Conservation (phyloP, 495 filamentous ascomycete species). For the Lepraria neglecta region DNA sequence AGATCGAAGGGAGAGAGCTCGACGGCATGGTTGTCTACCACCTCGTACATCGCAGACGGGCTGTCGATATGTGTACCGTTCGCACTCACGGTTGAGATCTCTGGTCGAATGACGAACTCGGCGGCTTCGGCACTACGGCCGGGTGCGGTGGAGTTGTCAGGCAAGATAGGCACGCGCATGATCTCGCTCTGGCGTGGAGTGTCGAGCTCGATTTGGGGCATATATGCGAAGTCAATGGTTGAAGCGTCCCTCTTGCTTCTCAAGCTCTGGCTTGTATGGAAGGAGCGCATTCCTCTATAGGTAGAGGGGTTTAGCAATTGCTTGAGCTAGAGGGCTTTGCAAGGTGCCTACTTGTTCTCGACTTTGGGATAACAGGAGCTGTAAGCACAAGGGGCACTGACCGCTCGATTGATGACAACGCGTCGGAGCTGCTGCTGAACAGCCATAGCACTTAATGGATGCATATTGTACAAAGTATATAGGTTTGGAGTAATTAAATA, state of each 20-base stretch:
- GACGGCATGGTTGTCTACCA: conserved; percentile 50
- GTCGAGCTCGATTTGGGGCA: conserved; percentile 48
- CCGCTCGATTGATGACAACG: conserved; percentile 7
- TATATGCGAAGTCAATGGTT: conserved; percentile 58
- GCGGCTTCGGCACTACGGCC: conserved; percentile 20
- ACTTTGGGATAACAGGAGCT: conserved; percentile 12
- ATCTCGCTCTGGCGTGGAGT: conserved; percentile 26
- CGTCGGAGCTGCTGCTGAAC: conserved; percentile 20
- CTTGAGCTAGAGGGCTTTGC: background rate
- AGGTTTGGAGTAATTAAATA: background rate
- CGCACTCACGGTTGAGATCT: conserved; percentile 51
- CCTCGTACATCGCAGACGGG: conserved; percentile 49
- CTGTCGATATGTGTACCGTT: conserved; percentile 49
- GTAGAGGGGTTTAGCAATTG: background rate
- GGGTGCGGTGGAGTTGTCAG: conserved; percentile 37
- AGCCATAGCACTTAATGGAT: conserved; percentile 9
- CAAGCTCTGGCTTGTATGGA: conserved; percentile 48
- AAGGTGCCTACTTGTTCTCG: conserved; percentile 14
- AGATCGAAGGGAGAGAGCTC: conserved; percentile 55
- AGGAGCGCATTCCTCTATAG: conserved; percentile 14
- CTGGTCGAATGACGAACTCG: conserved; percentile 46
- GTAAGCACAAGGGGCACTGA: conserved; percentile 11
- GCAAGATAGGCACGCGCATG: conserved; percentile 49
- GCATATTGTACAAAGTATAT: background rate
- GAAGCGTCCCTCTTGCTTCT: conserved; percentile 43